Base-by-base conservation (phyloP, 2,329 filamentous ascomycete genomes). In the Chaetomium globosum region DNA sequence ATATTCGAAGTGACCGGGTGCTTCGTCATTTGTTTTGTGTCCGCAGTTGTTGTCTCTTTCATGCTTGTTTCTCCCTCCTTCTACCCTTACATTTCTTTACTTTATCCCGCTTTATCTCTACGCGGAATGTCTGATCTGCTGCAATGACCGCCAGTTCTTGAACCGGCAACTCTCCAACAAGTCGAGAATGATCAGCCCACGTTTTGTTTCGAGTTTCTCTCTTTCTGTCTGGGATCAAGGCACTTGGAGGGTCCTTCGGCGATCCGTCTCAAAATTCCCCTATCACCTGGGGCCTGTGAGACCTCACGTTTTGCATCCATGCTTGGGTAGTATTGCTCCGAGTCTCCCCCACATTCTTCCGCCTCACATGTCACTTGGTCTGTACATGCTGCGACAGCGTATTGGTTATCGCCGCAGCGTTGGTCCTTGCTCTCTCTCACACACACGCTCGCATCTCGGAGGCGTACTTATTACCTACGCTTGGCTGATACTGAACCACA, bases 281-380 rank as follows among this genome's bases (percentile, higher is more conserved):
- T 56, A 58, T 64, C 65, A 33, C 55, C 61, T 56, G 58, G 31
- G 31, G 61, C 61, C 53, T 61, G 56, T 70, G 36, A 65, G n/a
- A 68, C 68, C 58, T 56, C 52, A 60, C 55, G 68, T 68, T 69
- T 68, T 67, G 58, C 39, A 70, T 67, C 64, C 68, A 67, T 69
- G 67, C 59, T 26, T 19, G 36, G 60, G 61, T 65, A 26, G 65
- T 60, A 65, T 43, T 56, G 52, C 39, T 49, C 49, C 57, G 63
- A 54, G 56, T 33, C 59, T 68, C 67, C 65, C 39, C 65, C 67
- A 59, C 58, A 56, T 59, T 56, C 23, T 26, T 55, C 26, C 30
- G 56, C 36, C 54, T 59, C 33, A 46, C 55, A 33, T 48, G 7
- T 28, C 3, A 5, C 16, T 56, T 33, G 53, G 52, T n/a, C n/a